These are phyloP conservation scores for Cladophialophora chaetospira DNA, from an alignment of 2,329 filamentous ascomycete species.

Conservation along the genomic window DNA sequence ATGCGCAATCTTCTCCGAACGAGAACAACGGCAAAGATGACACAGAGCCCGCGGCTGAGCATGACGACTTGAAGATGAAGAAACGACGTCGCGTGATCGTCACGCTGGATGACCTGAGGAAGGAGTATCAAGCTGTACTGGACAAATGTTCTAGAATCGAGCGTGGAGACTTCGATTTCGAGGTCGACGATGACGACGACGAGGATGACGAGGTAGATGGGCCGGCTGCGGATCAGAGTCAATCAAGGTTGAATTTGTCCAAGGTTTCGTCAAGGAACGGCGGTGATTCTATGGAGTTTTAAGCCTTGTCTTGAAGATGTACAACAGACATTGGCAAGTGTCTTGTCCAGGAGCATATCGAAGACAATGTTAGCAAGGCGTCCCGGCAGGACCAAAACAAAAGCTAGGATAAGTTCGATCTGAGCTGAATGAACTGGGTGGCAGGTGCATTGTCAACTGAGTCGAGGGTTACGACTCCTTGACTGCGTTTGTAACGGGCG, in stretches of 20 bases:
- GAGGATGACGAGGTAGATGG: constrained; percentile 26
- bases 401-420: too few relatives aligned
- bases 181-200: constrained; percentile 36
- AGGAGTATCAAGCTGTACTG: constrained; percentile 85
- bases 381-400: too few relatives aligned
- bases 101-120: constrained; percentile 81
- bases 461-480: too few relatives aligned
- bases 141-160: constrained; percentile 86
- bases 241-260: constrained; percentile 25
- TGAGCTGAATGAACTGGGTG: too few relatives aligned
- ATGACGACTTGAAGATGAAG: constrained; percentile 11
- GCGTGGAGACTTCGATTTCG: constrained; percentile 84
- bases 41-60: constrained; percentile 4
- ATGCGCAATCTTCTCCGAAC: neutral
- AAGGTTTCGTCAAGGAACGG: constrained; percentile 4
- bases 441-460: too few relatives aligned
- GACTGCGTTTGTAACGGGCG: constrained; percentile 12
- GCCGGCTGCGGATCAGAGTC: constrained; percentile 8
- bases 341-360: too few relatives aligned
- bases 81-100: constrained; percentile 66
- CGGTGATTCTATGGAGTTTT: constrained; percentile 19
- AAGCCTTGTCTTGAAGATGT: neutral
- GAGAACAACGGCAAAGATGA: constrained; percentile 12
- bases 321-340: too few relatives aligned
- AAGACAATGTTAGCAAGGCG: too few relatives aligned